Conservation (phyloP, 345 rosid species). For the Geranium brycei region DNA sequence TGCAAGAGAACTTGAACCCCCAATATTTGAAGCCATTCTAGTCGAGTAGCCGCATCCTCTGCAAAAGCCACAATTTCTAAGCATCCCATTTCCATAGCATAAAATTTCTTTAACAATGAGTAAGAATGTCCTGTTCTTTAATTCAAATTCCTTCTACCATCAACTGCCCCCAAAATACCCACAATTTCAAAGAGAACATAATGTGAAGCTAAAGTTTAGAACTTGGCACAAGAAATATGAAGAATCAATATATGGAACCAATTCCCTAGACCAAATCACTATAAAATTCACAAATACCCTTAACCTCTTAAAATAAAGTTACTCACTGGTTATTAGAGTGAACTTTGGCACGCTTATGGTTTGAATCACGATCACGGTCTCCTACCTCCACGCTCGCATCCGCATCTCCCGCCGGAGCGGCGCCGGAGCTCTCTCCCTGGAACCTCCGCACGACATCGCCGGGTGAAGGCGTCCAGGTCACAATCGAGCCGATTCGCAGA, state of each 20-base stretch:
- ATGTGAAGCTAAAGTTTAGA: not conserved
- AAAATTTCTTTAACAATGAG: not conserved
- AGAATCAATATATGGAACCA: too few species aligned
- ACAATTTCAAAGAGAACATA: not conserved
- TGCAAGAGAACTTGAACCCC: conserved; percentile 21
- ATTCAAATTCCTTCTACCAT: not conserved
- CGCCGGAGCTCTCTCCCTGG: conserved; percentile 51
- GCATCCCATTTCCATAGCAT: not conserved
- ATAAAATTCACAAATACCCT: not conserved
- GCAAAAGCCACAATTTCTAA: conserved; percentile 14
- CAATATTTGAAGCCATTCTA: conserved; percentile 22
- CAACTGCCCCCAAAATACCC: not conserved
- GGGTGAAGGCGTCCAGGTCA: conserved; percentile 2
- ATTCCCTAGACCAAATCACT: not conserved
- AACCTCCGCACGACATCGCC: conserved; percentile 16
- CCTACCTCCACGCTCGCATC: conserved; percentile 15
- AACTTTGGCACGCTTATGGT: conserved; percentile 80
- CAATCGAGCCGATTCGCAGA: not conserved
- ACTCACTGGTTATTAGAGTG: conserved; percentile 40
- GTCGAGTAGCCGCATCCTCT: conserved; percentile 24
- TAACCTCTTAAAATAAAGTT: not conserved
- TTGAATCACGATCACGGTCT: conserved; percentile 34
- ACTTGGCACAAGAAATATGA: too few species aligned
- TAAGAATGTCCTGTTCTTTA: not conserved
- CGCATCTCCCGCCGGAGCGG: conserved; percentile 8